A percentile compares a stretch with the other conserved stretches of the same genome.
Evolutionary conservation across 2,329 filamentous ascomycete genomes (phyloP).

Genomic region (Thermothelomyces thermophilus): DNA sequence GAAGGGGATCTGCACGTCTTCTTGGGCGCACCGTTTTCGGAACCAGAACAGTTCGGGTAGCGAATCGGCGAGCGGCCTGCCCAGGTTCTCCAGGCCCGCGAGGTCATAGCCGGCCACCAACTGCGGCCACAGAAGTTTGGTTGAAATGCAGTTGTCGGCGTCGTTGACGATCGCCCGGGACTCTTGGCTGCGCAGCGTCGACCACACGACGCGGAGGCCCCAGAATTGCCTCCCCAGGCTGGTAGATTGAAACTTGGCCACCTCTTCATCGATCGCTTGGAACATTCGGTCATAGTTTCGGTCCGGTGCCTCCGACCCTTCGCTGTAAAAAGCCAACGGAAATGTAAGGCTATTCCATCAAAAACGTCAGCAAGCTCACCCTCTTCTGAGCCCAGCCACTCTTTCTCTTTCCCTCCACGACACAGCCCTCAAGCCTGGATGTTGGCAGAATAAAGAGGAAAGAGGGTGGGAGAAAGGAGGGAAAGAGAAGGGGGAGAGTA

Average conservation of each 20-base stretch:
- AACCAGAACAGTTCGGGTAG: conserved; percentile 91
- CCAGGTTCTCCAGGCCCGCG: conserved; percentile 79
- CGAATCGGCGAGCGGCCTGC: conserved; percentile 67
- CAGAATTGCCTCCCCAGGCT: conserved; percentile 71
- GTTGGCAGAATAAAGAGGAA: neutral
- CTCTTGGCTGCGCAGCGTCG: conserved; percentile 57
- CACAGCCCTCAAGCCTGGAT: neutral
- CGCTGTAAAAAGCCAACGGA: conserved; percentile 59
- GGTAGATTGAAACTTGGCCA: conserved; percentile 65
- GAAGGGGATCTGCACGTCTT: conserved; percentile 78
- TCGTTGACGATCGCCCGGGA: conserved; percentile 63
- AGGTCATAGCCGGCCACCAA: conserved; percentile 83
- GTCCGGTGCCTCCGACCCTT: conserved; percentile 60
- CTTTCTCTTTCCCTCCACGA: neutral
- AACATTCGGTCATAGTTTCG: conserved; percentile 64
- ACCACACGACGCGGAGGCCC: conserved; percentile 83
- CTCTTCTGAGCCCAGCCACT: too few relatives aligned
- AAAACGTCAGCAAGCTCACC: conserved; percentile 14
- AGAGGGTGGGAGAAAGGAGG: neutral
- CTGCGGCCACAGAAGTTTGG: conserved; percentile 72
- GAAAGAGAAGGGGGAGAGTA: neutral
- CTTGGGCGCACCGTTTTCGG: conserved; percentile 71
- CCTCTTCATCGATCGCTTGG: conserved; percentile 67
- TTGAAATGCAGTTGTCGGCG: conserved; percentile 82
- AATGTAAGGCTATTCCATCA: conserved; percentile 54